Conservation (phyloP, 129 eudicot species). For the Oenanthe sinensis region DNA sequence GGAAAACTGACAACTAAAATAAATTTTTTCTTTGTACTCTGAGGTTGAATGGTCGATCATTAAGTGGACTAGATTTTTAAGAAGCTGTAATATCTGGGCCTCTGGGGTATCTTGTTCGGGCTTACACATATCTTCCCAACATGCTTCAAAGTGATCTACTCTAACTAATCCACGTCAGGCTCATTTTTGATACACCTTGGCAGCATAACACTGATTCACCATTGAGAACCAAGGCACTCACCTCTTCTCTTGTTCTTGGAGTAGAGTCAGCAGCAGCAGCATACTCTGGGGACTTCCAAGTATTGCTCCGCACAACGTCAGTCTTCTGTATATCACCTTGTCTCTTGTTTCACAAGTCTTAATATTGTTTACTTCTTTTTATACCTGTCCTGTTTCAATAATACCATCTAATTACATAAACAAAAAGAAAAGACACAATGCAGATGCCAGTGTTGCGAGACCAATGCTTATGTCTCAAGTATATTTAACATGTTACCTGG, state of each 20-base stretch:
- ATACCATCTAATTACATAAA: not conserved
- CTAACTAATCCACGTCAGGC: not conserved
- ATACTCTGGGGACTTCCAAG: constrained; percentile 32
- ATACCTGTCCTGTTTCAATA: not conserved
- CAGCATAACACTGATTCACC: not conserved
- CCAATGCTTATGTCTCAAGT: not conserved
- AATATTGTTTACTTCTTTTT: not conserved
- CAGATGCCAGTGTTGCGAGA: not conserved
- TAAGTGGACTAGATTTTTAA: no score
- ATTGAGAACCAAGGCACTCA: constrained; percentile 21
- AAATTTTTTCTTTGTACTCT: no score
- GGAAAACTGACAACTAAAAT: no score
- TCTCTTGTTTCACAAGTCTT: not conserved
- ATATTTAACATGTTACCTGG: not conserved
- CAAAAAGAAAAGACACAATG: not conserved
- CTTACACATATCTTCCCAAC: not conserved
- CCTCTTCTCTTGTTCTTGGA: constrained; percentile 32
- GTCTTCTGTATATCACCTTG: constrained; percentile 5
- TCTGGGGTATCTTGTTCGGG: not conserved
- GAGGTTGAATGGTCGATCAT: no score
- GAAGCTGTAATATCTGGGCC: not conserved
- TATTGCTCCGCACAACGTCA: constrained; percentile 49
- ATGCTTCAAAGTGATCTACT: not conserved
- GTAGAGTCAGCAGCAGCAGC: constrained; percentile 22
- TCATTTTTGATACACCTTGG: not conserved